Evolutionary conservation across 257 asterid species (phyloP).

Genomic region (Solanum tacnaense): DNA sequence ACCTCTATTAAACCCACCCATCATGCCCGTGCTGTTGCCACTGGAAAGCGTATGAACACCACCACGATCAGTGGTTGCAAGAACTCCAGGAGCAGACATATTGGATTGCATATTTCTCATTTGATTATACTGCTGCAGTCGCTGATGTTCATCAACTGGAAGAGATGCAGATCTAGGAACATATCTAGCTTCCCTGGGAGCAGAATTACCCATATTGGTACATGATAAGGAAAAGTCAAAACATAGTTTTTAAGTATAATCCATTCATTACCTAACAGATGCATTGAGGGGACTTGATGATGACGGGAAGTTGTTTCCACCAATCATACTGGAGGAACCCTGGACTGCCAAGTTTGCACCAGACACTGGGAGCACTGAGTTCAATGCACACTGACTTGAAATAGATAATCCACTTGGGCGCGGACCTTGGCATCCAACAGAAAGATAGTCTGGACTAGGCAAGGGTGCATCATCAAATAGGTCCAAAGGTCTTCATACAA

Average conservation of each 20-base stretch:
- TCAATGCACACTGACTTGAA: slow-evolving; percentile 40
- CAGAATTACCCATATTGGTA: slow-evolving; percentile 1
- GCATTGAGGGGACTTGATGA: slow-evolving; percentile 50
- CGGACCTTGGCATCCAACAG: slow-evolving; percentile 71
- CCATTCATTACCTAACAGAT: slow-evolving; percentile 52
- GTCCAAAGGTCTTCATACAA: slow-evolving; percentile 70
- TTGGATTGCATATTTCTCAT: slow-evolving; percentile 53
- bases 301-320: slow-evolving; percentile 47
- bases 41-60: slow-evolving; percentile 58
- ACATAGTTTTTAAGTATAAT: background rate
- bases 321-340: slow-evolving; percentile 54
- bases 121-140: slow-evolving; percentile 66
- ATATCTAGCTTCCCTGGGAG: slow-evolving; percentile 59
- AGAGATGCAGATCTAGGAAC: slow-evolving; percentile 56
- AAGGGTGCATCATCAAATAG: slow-evolving; percentile 58
- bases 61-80: slow-evolving; percentile 62
- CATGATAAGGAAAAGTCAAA: background rate
- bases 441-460: slow-evolving; percentile 44
- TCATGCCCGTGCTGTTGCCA: slow-evolving; percentile 51
- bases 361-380: slow-evolving; percentile 40
- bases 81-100: slow-evolving; percentile 53
- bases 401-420: slow-evolving; percentile 42
- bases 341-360: slow-evolving; percentile 44
- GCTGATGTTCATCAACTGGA: slow-evolving; percentile 75
- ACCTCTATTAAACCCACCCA: slow-evolving; percentile 51